phyloP scores from a whole-genome alignment of 2,329 filamentous ascomycete species.

The Aspergillus texensis region DNA sequence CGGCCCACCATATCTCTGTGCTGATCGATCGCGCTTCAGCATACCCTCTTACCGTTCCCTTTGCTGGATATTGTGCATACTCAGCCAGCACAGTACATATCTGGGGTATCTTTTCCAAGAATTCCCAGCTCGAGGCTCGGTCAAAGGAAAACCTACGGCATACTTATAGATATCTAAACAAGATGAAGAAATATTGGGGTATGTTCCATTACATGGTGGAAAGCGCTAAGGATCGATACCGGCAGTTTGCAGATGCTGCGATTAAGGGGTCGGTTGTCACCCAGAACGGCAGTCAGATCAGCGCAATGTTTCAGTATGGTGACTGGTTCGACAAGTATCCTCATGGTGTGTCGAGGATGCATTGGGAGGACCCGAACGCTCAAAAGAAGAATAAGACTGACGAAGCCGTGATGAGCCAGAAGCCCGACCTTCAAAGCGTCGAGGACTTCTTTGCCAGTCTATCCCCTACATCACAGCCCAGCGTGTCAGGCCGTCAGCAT shows the following conservation, averaged over 20 bases:
- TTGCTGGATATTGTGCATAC: slow-evolving; percentile 93
- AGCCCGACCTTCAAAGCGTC: slow-evolving; percentile 86
- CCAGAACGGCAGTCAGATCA: slow-evolving; percentile 43
- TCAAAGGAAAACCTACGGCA: slow-evolving; percentile 83
- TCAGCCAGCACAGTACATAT: slow-evolving; percentile 94
- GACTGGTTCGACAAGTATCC: slow-evolving; percentile 98
- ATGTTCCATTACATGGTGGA: slow-evolving; percentile 98
- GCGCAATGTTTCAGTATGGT: slow-evolving; percentile 86
- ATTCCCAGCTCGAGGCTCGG: slow-evolving; percentile 70
- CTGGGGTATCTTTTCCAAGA: slow-evolving; percentile 85
- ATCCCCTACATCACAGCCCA: slow-evolving; percentile 60
- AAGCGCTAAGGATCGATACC: slow-evolving; percentile 86
- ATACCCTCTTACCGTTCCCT: slow-evolving; percentile 82
- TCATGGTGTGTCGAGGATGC: slow-evolving; percentile 80
- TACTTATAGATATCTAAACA: slow-evolving; percentile 87
- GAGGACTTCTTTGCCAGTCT: slow-evolving; percentile 90
- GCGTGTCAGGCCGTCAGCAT: slow-evolving; percentile 48
- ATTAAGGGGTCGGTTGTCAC: slow-evolving; percentile 60
- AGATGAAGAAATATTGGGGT: slow-evolving; percentile 97
- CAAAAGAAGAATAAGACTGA: slow-evolving; percentile 75
- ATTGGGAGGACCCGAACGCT: slow-evolving; percentile 75
- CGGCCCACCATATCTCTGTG: slow-evolving; percentile 83
- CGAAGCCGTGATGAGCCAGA: slow-evolving; percentile 87
- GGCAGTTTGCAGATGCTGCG: slow-evolving; percentile 79
- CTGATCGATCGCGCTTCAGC: slow-evolving; percentile 79